phyloP scores from a whole-genome alignment of 345 rosid genomes.

The Eucalyptus pauciflora region DNA sequence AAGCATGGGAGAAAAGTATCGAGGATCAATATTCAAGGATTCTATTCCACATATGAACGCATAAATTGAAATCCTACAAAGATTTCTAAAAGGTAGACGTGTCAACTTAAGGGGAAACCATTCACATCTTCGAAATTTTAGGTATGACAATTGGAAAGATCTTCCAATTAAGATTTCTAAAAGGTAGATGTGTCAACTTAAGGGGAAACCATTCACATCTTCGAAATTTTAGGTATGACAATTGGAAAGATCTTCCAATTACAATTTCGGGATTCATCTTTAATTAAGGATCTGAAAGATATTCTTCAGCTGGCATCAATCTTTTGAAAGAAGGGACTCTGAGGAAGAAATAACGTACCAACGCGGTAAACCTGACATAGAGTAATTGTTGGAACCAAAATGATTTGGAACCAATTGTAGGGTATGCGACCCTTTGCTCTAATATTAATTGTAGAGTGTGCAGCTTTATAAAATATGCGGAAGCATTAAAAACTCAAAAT shows the following conservation, averaged over 20 bases:
- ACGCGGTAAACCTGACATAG: background rate
- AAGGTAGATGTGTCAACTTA: accelerated
- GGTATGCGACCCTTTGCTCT: too few species aligned
- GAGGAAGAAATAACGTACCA: background rate
- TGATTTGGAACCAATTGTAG: too few species aligned
- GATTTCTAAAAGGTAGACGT: accelerated
- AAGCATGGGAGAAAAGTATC: accelerated
- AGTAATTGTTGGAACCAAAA: too few species aligned
- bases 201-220: background rate
- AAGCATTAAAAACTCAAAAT: too few species aligned
- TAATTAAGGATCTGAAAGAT: background rate
- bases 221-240: accelerated
- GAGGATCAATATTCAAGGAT: accelerated
- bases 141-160: accelerated
- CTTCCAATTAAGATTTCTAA: accelerated
- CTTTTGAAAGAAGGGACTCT: background rate
- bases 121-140: accelerated
- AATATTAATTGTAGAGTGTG: too few species aligned
- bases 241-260: accelerated
- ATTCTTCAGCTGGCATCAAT: background rate
- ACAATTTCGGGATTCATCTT: background rate
- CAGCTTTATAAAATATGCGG: too few species aligned
- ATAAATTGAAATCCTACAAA: background rate
- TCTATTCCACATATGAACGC: accelerated
- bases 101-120: background rate